Conservation (phyloP, 2,329 filamentous ascomycete species). For the Graphium sp. region DNA sequence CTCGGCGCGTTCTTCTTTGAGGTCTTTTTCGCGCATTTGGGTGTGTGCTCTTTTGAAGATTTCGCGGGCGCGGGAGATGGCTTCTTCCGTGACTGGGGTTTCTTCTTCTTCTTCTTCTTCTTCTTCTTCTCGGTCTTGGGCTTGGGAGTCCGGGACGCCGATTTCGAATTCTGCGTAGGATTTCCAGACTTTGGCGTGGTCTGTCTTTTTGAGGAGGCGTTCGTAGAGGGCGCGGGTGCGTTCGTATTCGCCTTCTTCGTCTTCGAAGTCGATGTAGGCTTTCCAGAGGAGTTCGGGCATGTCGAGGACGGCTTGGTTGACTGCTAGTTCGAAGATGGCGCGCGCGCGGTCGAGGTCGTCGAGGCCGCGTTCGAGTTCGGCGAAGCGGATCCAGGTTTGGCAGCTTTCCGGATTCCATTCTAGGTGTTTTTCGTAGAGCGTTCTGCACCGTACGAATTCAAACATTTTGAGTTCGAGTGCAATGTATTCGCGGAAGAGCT, state of each 20-base stretch:
- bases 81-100: slow-evolving; percentile 60
- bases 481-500: slow-evolving; percentile 84
- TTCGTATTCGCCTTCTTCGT: slow-evolving; percentile 85
- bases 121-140: slow-evolving; percentile 36
- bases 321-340: slow-evolving; percentile 82
- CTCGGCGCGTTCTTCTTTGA: slow-evolving; percentile 87
- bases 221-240: slow-evolving; percentile 72
- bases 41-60: slow-evolving; percentile 78
- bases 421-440: slow-evolving; percentile 84
- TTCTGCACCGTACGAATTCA: slow-evolving; percentile 83
- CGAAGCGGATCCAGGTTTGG: slow-evolving; percentile 92
- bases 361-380: slow-evolving; percentile 78
- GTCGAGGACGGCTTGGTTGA: slow-evolving; percentile 67
- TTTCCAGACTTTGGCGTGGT: slow-evolving; percentile 98
- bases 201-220: slow-evolving; percentile 81
- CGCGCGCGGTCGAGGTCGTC: slow-evolving; percentile 79
- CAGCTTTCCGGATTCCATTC: slow-evolving; percentile 83
- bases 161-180: slow-evolving; percentile 98
- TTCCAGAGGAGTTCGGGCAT: slow-evolving; percentile 99
- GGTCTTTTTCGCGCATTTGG: slow-evolving; percentile 73
- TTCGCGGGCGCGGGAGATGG: slow-evolving; percentile 65
- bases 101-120: slow-evolving; percentile 45
- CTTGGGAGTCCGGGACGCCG: slow-evolving; percentile 66
- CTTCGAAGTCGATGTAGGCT: slow-evolving; percentile 95
- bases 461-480: slow-evolving; percentile 86